A percentile compares a stretch with the other conserved stretches of the same genome.
Evolutionary conservation across 1,139 yeast species (phyloP).

Genomic region (Candida freyschussii): DNA sequence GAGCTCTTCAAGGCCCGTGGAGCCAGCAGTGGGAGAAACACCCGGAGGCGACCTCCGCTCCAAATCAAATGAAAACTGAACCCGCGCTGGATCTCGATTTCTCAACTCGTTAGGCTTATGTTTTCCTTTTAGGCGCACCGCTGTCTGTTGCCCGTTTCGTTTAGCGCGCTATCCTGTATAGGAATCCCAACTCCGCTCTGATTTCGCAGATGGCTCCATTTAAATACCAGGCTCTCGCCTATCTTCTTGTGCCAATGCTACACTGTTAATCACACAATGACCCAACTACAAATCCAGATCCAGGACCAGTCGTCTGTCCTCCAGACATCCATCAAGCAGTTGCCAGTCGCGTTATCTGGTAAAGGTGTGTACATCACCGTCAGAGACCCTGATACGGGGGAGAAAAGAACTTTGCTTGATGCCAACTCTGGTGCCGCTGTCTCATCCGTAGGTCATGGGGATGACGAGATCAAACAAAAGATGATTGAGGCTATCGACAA

Average conservation of each 20-base stretch:
- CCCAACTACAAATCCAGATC: slow-evolving; percentile 8
- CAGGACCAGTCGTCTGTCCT: slow-evolving; percentile 12
- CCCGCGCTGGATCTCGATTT: slow-evolving; percentile 3
- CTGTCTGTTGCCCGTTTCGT: slow-evolving; percentile 4
- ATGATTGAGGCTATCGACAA: slow-evolving; percentile 46
- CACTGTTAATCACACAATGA: neutral
- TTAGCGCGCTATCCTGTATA: slow-evolving; percentile 1
- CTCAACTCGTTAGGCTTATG: neutral
- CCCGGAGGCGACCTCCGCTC: no score
- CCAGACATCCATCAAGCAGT: slow-evolving; percentile 16
- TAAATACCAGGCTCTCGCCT: neutral
- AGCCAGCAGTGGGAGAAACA: no score
- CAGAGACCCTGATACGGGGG: slow-evolving; percentile 44
- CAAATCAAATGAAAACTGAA: no score
- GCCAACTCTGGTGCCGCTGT: slow-evolving; percentile 66
- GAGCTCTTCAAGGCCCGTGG: no score
- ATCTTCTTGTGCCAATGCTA: neutral
- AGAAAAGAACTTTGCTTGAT: slow-evolving; percentile 39
- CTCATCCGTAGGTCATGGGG: slow-evolving; percentile 56
- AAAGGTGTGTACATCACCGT: slow-evolving; percentile 45
- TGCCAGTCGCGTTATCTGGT: slow-evolving; percentile 34
- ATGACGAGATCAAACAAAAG: slow-evolving; percentile 44
- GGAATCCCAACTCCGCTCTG: slow-evolving; percentile 11
- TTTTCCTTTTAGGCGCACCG: slow-evolving; percentile 1
- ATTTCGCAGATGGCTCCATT: slow-evolving; percentile 7